Evolutionary conservation across 2,329 filamentous ascomycete genomes (phyloP).

Genomic region (Teratosphaeria viscida): DNA sequence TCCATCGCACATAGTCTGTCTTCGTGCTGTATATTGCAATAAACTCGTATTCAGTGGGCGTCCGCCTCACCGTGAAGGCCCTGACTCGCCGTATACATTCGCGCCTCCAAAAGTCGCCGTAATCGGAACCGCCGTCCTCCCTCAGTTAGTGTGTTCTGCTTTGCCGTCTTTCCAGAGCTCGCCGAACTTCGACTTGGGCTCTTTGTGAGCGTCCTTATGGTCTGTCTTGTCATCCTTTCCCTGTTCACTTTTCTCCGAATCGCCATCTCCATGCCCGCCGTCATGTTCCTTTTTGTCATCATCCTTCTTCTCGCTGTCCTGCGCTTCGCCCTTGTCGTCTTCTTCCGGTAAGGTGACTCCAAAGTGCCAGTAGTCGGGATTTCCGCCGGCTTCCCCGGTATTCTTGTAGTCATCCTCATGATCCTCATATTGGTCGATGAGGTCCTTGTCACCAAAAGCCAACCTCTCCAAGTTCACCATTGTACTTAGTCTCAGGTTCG

Average conservation of each 20-base stretch:
- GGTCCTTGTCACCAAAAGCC: conserved; percentile 27
- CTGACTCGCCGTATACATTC: no score
- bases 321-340: neutral
- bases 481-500: conserved; percentile 32
- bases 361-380: neutral
- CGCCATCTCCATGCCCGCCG: neutral
- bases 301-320: neutral
- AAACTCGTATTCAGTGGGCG: no score
- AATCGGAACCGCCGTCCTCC: no score
- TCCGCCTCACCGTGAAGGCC: no score
- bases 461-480: conserved; percentile 32
- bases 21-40: neutral
- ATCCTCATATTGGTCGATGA: conserved; percentile 12
- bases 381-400: neutral
- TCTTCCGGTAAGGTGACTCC: neutral
- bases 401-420: neutral
- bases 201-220: neutral
- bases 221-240: neutral
- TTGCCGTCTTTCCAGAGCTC: neutral
- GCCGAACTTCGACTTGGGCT: neutral
- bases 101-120: no score
- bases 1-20: no score
- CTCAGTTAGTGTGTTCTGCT: neutral
- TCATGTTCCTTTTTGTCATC: neutral
- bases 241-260: neutral